These are phyloP conservation scores for Chamaecyparis obtusa DNA, from an alignment of 75 land plant species.

Conservation along the genomic window DNA sequence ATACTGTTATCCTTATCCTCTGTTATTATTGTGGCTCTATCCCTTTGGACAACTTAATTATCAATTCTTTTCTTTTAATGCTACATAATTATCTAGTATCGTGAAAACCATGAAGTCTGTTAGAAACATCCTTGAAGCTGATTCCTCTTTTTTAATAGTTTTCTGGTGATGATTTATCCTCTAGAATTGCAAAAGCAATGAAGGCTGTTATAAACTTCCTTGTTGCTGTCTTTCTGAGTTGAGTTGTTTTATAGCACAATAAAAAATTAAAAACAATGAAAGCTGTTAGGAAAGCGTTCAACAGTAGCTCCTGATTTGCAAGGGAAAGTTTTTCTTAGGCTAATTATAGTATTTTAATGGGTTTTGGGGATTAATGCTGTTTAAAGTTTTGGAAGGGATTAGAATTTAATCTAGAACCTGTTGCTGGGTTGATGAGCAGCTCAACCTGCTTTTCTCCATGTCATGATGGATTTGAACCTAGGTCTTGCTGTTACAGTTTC, in stretches of 20 bases:
- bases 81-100: not conserved
- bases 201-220: not conserved
- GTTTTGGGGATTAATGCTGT: not conserved
- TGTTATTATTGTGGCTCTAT: not conserved
- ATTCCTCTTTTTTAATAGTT: not conserved
- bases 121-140: not conserved
- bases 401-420: not conserved
- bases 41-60: not conserved
- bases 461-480: no score
- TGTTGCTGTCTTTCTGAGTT: no score
- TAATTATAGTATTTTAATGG: not conserved
- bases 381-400: not conserved
- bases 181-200: not conserved
- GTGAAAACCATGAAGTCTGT: not conserved
- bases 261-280: not conserved
- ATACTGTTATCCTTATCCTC: not conserved
- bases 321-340: not conserved
- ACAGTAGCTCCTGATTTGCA: not conserved
- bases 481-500: no score
- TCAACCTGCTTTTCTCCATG: not conserved
- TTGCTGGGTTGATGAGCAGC: not conserved
- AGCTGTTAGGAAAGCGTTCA: not conserved
- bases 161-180: not conserved
- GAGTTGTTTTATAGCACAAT: not conserved
- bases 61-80: not conserved